Base-by-base conservation (phyloP, 1,139 yeast genomes). In the Yamadazyma epiphylla region DNA sequence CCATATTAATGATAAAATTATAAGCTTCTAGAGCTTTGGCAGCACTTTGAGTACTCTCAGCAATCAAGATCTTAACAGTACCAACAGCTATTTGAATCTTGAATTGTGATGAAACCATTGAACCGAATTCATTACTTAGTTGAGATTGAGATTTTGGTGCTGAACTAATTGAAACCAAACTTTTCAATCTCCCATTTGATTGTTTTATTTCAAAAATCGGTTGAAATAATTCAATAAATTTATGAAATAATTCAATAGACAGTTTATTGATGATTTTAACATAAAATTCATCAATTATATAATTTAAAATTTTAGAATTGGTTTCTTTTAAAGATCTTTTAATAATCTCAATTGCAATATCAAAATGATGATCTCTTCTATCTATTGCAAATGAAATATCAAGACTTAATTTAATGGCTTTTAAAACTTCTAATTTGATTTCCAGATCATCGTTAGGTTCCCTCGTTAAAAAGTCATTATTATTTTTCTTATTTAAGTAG, bases 361-460 rank as follows among this genome's bases (percentile, higher is more conserved):
- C 68, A 31, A 44, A 48, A 30, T 39, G 54, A 26, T 51, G 35
- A 30, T 41, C 50, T 38, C 42, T 31, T 35, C 46, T 44, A 32
- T 50, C 55, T 40, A 53, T 39, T 3, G 51, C 49, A 25, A 43
- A 40, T 6, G 78, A 69, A 1, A 62, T 48, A 21, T 56, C 58
- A 31, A 60, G 65, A 0, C 72, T 63, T 5, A 70, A 65, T 10
- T 60, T 56, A 13, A 81, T 51, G 4, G 77, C 56, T 27, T 51
- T 52, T 10, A 80, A 51, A 14, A 70, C 63, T 7, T 57, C 55
- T 0, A 63, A 36, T 26, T 77, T 64, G 2, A 70, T 58, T 2
- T 55, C 52, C n/a, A n/a, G n/a, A n/a, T n/a, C n/a, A n/a, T n/a
- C n/a, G n/a, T n/a, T n/a, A 1, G 58, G 15, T 17, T 19, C 29